Evolutionary conservation across 2,329 filamentous ascomycete genomes (phyloP), one percentile per base, ranked within the genome.

Genomic region (Trichophyton equinum): DNA sequence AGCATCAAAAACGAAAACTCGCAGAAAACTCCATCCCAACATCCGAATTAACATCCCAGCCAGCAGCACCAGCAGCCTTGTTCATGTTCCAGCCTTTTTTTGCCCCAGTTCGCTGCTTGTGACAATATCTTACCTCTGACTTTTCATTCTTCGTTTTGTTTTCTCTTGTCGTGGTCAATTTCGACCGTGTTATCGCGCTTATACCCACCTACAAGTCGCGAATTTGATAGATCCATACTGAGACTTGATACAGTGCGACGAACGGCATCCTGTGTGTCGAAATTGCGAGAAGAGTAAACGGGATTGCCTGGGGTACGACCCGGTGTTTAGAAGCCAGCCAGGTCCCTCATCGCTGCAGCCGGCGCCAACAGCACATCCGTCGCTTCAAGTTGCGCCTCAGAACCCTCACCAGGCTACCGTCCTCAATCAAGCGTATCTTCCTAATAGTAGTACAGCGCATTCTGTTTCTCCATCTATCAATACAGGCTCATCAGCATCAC

Each of bases 231-330:
- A 53, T n/a, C 51, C 25, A 36, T 55, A 36, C 51, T 55, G 27
- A 55, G 51, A 33, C 1, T 55, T 8, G 27, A 55, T 33, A 67
- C 73, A 96, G 94, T 99, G 94, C 77, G 94, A 97, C 82, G 94
- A 99, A 80, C 85, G 85, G 63, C 91, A 96, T 74, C 94, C 94
- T 22, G 85, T 87, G 63, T 99, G 94, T 79, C 77, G 82, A 67
- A 86, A 86, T 70, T 86, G 84, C 68, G 79, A 82, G 66, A 86
- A 86, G 71, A 85, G 82, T 73, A 86, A 86, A 70, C 81, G 84
- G 68, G 82, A 85, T 70, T 86, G 84, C 69, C 72, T 85, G 64
- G 84, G 84, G 62, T 86, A 86, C 80, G 84, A 86, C 68, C 83
- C 83, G 40, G 83, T 85, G 65, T 86, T 85, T 77, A 83, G 73